Evolutionary conservation across 2,329 filamentous ascomycete species (phyloP).

Genomic region (Fonsecaea multimorphosa): DNA sequence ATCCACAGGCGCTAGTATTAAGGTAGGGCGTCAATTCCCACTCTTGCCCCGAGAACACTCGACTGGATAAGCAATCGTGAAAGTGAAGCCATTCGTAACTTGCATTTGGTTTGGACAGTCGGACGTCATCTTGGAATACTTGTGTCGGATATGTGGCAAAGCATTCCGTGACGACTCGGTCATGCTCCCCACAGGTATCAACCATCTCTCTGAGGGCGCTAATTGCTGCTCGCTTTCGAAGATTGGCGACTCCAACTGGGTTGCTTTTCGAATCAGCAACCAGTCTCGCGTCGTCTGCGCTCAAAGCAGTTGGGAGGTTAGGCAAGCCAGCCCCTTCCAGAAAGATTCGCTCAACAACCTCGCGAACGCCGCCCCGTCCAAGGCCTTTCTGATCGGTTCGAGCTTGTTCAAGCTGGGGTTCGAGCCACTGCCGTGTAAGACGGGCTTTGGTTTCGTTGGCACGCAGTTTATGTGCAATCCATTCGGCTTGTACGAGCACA

Average conservation of each 20-base stretch:
- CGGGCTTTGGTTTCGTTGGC: conserved; percentile 45
- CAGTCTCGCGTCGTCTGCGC: conserved; percentile 46
- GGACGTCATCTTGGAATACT: conserved; percentile 90
- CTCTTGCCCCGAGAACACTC: conserved; percentile 81
- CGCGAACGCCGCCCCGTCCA: conserved; percentile 67
- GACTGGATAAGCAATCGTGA: conserved; percentile 80
- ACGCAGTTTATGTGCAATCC: conserved; percentile 67
- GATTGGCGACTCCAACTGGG: conserved; percentile 64
- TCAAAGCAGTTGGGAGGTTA: conserved; percentile 52
- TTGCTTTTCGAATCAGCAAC: conserved; percentile 45
- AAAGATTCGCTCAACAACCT: conserved; percentile 71
- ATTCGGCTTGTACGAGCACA: conserved; percentile 69
- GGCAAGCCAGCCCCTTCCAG: conserved; percentile 68
- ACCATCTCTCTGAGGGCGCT: conserved; percentile 65
- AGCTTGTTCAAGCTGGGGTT: conserved; percentile 61
- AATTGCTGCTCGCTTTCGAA: conserved; percentile 65
- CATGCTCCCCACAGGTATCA: conserved; percentile 66
- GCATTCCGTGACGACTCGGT: conserved; percentile 71
- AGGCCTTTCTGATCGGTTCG: conserved; percentile 61
- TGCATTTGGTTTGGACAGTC: conserved; percentile 82
- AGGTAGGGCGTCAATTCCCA: conserved; percentile 93
- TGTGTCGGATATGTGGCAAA: conserved; percentile 85
- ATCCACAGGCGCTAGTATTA: conserved; percentile 82
- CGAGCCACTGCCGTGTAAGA: conserved; percentile 66
- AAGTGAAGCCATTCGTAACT: conserved; percentile 97